These are phyloP conservation scores for Aspergillus ibericus DNA, from an alignment of 2,329 filamentous ascomycete genomes.

Conservation along the genomic window DNA sequence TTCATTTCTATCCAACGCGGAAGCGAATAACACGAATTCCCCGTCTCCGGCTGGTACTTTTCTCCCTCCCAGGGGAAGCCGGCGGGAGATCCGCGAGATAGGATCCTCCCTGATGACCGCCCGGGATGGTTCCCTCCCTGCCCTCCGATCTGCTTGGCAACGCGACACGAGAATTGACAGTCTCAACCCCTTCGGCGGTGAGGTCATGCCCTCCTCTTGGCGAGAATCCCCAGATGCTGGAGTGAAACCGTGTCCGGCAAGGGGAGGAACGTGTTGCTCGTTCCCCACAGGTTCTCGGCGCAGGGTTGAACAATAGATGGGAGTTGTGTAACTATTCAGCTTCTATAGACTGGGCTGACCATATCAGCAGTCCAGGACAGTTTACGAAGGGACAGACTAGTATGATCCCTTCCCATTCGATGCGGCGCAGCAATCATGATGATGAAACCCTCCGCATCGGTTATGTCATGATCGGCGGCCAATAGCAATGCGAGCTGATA, in stretches of 20 bases:
- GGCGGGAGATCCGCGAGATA: neutral
- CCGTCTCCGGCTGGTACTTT: neutral
- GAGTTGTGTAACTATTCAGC: neutral
- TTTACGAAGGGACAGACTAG: no score
- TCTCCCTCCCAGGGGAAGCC: neutral
- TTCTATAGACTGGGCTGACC: neutral
- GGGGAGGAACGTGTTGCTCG: neutral
- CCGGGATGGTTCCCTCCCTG: neutral
- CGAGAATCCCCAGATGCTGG: neutral
- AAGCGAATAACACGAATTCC: no score
- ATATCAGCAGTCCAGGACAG: no score
- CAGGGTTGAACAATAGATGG: neutral
- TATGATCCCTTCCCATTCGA: neutral
- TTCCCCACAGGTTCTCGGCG: neutral
- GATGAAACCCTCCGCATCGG: neutral
- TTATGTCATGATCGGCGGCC: conserved; percentile 7
- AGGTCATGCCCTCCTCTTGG: conserved; percentile 2
- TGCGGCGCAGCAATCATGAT: conserved; percentile 1
- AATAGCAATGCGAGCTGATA: conserved; percentile 2
- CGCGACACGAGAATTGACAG: neutral
- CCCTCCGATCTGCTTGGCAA: neutral
- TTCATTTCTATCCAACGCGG: no score
- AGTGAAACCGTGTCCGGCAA: neutral
- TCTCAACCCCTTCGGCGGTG: neutral
- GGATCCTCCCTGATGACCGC: neutral